A percentile compares a stretch with the other conserved stretches of the same genome.
Evolutionary conservation across 2,329 filamentous ascomycete species (phyloP).

Genomic region (Xylaria multiplex): DNA sequence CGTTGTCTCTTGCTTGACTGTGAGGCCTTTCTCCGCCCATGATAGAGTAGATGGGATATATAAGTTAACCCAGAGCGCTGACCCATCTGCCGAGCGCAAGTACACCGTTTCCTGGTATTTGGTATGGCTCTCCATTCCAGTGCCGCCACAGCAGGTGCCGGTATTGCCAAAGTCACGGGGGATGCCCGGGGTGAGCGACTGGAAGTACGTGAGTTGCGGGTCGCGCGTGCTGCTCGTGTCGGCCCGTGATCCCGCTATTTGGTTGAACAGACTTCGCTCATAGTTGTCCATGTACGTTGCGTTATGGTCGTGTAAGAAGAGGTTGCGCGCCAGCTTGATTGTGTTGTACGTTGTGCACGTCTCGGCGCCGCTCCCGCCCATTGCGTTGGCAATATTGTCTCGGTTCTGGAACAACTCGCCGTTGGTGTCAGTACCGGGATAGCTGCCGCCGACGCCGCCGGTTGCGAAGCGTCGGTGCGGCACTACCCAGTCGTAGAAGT

Average conservation of each 20-base stretch:
- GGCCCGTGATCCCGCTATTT: constrained; percentile 48
- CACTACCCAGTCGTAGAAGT: constrained; percentile 50
- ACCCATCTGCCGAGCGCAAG: constrained; percentile 48
- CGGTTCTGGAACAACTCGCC: constrained; percentile 50
- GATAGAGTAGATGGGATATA: constrained; percentile 47
- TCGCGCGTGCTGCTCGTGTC: constrained; percentile 41
- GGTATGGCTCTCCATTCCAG: constrained; percentile 50
- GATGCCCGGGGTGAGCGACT: constrained; percentile 45
- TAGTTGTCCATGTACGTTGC: constrained; percentile 51
- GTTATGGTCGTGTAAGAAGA: constrained; percentile 49
- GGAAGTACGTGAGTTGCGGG: constrained; percentile 49
- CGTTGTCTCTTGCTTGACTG: constrained; percentile 45
- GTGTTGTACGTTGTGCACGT: constrained; percentile 50
- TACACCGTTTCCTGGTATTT: constrained; percentile 51
- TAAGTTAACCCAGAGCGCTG: constrained; percentile 49
- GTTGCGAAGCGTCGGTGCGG: constrained; percentile 48
- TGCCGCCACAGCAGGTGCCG: constrained; percentile 49
- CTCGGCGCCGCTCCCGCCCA: constrained; percentile 45
- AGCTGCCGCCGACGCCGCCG: constrained; percentile 48
- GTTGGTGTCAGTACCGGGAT: constrained; percentile 47
- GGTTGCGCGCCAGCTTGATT: constrained; percentile 49
- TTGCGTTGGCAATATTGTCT: constrained; percentile 49
- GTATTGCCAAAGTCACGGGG: constrained; percentile 48
- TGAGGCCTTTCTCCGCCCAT: constrained; percentile 47
- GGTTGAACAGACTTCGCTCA: constrained; percentile 50